These are phyloP conservation scores for Setomelanomma holmii DNA, from an alignment of 2,329 filamentous ascomycete genomes.

Conservation along the genomic window DNA sequence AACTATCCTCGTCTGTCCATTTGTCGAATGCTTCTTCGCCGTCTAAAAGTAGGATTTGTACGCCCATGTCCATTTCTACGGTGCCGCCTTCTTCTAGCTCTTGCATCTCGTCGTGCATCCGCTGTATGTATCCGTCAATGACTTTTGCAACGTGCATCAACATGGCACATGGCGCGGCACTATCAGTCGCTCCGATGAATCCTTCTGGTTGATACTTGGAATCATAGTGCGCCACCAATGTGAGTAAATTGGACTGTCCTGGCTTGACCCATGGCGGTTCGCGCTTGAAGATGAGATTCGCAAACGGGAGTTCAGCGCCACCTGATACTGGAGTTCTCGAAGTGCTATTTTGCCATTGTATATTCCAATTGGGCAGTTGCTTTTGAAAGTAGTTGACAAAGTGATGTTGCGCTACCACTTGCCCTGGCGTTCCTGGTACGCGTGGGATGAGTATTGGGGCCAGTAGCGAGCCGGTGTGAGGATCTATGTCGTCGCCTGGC, in stretches of 20 bases:
- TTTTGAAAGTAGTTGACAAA: conserved; percentile 81
- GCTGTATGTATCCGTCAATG: conserved; percentile 78
- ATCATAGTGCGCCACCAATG: conserved; percentile 93
- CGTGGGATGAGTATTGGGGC: conserved; percentile 87
- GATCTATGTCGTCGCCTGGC: conserved; percentile 78
- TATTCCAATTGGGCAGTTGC: conserved; percentile 77
- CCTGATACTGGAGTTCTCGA: conserved; percentile 79
- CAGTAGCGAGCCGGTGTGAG: conserved; percentile 75
- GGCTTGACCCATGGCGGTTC: conserved; percentile 82
- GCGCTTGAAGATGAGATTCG: conserved; percentile 83
- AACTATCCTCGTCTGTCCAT: conserved; percentile 82
- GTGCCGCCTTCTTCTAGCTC: conserved; percentile 58
- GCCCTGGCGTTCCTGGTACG: conserved; percentile 85
- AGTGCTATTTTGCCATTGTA: conserved; percentile 90
- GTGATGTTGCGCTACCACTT: conserved; percentile 75
- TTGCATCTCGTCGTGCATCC: conserved; percentile 80
- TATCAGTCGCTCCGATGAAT: conserved; percentile 94
- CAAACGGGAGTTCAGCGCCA: conserved; percentile 76
- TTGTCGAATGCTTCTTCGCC: conserved; percentile 89
- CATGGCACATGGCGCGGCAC: conserved; percentile 92
- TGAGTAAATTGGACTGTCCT: conserved; percentile 81
- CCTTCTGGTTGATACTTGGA: conserved; percentile 79
- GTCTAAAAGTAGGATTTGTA: conserved; percentile 90
- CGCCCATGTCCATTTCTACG: conserved; percentile 77
- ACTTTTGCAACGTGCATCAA: conserved; percentile 84